Conservation (phyloP, 2,329 filamentous ascomycete species). For the Apiospora arundinis region DNA sequence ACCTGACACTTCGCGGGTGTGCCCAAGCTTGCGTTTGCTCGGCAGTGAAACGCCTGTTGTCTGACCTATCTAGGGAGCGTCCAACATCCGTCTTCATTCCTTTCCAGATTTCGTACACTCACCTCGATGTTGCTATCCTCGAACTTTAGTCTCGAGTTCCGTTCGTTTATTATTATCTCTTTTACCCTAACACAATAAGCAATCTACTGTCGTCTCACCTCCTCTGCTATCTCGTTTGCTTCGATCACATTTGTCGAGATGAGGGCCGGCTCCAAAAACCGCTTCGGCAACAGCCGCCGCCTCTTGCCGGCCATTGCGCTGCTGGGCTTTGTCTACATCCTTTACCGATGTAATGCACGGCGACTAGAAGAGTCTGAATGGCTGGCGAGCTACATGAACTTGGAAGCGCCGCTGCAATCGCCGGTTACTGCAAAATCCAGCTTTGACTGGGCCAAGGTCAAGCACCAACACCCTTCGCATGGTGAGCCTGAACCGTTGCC, state of each 20-base stretch:
- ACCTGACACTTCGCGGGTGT: not conserved
- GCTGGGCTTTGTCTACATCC: not conserved
- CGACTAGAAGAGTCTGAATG: constrained; percentile 24
- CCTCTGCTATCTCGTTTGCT: not conserved
- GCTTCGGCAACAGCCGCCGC: not conserved
- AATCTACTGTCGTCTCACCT: too few species aligned
- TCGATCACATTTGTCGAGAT: not conserved
- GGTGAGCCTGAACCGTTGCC: constrained; percentile 36
- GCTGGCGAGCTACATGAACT: constrained; percentile 43
- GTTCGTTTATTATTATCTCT: not conserved
- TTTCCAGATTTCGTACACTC: not conserved
- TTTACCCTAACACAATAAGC: not conserved
- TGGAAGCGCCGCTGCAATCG: constrained; percentile 24
- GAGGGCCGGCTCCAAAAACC: constrained; percentile 1
- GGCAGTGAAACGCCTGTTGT: constrained; percentile 9
- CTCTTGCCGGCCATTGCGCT: constrained; percentile 2
- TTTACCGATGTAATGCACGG: not conserved
- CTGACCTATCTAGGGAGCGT: not conserved
- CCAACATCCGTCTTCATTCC: not conserved
- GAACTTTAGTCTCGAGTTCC: too few species aligned
- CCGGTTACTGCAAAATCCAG: constrained; percentile 34
- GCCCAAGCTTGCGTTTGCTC: not conserved
- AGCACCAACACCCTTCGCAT: constrained; percentile 34
- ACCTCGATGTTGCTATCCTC: not conserved
- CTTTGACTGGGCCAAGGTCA: constrained; percentile 46